Evolutionary conservation across 768 basidiomycete genomes (phyloP), one percentile per base, ranked within the genome.

Genomic region (Xerocomus potaroensis): DNA sequence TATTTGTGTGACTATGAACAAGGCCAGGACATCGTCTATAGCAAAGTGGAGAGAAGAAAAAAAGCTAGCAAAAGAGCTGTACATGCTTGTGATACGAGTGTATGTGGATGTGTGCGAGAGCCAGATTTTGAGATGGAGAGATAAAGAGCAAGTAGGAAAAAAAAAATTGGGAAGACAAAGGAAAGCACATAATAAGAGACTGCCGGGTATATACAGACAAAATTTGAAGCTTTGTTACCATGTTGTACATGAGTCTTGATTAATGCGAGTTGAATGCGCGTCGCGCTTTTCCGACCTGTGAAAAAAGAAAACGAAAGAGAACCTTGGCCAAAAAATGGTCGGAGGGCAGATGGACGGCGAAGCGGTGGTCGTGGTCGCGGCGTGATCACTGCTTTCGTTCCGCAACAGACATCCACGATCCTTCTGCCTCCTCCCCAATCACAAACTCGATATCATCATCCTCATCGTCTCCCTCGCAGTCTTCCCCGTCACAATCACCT

Each of bases 361-460:
- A 12, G 7, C 16, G 26, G 36, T 16, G 27, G 19, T 23, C 21
- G 8, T n/a, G n/a, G n/a, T 18, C 36, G 15, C 33, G 26, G 2
- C 6, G 38, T 8, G 41, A 27, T 59, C 50, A 56, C 32, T 48
- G 50, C 46, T 53, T 62, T 51, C 66, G 66, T 50, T 69, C 62
- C 36, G 64, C 60, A 27, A 57, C 60, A 36, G 66, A 58, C 53
- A 65, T 67, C 68, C 68, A 71, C 3, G 61, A 57, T 29, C 54
- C 66, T 41, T 69, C 69, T n/a, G 67, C 67, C 47, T 73, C 73
- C 48, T 71, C 62, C 33, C 76, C 78, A 61, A 86, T 75, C 31
- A 86, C 83, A 53, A 86, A 82, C n/a, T 77, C 83, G n/a, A 86
- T 76, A 32, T 85, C 83, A 26, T 84, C 84, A n/a, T 85, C 84